These are phyloP conservation scores for Nakazawaea anatomiae DNA, from an alignment of 805 yeast species.

Conservation along the genomic window DNA sequence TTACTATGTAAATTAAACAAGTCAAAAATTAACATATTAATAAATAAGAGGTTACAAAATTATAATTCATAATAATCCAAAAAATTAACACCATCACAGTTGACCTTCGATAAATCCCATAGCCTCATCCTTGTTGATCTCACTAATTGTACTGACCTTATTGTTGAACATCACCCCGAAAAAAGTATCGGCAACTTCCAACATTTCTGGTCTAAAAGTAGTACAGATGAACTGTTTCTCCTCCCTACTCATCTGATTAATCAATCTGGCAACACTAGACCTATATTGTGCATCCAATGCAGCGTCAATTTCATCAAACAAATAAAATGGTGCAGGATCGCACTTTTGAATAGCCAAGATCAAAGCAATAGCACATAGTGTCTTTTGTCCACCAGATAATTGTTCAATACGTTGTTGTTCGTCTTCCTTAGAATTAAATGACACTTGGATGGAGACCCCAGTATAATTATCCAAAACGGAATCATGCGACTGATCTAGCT, in stretches of 20 bases:
- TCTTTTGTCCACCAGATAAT: slow-evolving; percentile 94
- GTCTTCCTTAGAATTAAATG: slow-evolving; percentile 79
- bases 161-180: slow-evolving; percentile 83
- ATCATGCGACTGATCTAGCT: slow-evolving; percentile 10
- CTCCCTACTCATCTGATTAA: slow-evolving; percentile 50
- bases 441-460: slow-evolving; percentile 83
- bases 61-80: too few species aligned
- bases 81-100: slow-evolving; percentile 16
- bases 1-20: not conserved
- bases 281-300: slow-evolving; percentile 91
- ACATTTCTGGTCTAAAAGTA: slow-evolving; percentile 90
- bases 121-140: slow-evolving; percentile 69
- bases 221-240: slow-evolving; percentile 93
- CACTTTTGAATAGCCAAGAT: slow-evolving; percentile 91
- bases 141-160: slow-evolving; percentile 73
- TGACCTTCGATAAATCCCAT: slow-evolving; percentile 77
- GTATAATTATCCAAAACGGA: slow-evolving; percentile 48
- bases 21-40: not conserved
- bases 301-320: slow-evolving; percentile 96
- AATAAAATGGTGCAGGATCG: slow-evolving; percentile 95
- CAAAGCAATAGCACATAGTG: slow-evolving; percentile 91
- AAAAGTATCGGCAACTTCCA: slow-evolving; percentile 78
- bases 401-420: slow-evolving; percentile 88
- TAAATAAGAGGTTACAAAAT: not conserved
- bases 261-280: slow-evolving; percentile 74